Base-by-base conservation (phyloP, 2,329 filamentous ascomycete genomes). In the Diplodia sapinea region DNA sequence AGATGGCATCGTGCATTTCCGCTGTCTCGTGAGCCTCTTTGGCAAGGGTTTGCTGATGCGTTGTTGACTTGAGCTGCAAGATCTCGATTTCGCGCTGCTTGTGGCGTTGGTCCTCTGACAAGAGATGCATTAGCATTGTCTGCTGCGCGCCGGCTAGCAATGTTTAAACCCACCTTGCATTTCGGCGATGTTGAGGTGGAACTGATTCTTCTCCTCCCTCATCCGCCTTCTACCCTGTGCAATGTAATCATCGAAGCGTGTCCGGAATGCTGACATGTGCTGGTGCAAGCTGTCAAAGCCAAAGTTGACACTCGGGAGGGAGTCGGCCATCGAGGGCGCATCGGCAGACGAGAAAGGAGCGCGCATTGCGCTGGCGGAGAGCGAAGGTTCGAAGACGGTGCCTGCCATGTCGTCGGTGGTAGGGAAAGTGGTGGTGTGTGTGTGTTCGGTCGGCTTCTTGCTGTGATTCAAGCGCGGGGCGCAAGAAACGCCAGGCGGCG, bases 231-330 rank as follows among this genome's bases (percentile, higher is more conserved):
- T 87, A 0, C 94, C 93, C 71, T 92, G 89, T 75, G 97, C 94
- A 70, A 99, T 97, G 73, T 97, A 98, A 0, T 89, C 89, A 77
- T 99, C 95, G 74, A 99, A 99, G 73, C 88, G 91, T 9, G 88
- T 86, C 0, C 91, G 97, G 78, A 99, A 99, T 70, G 91, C 92
- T 65, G 90, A 87, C 95, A 99, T 98, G 80, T 93, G 91, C 75
- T 94, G 93, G 80, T 94, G 94, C 76, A 99, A 82, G 73, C 97
- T 93, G 74, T 98, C 94, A 79, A 98, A 98, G 68, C 93, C 93
- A 79, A 99, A 98, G 80, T 97, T 93, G 79, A 96, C 91, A 77
- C 86, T 92, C 43, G 95, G 95, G 9, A 99, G 87, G 61, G 88
- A 88, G 77, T 93, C 91, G 51, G 89, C 90, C 82, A 92, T 88